Conservation (phyloP, 371 early-diverging fungal genomes). For the Mucor indicus region DNA sequence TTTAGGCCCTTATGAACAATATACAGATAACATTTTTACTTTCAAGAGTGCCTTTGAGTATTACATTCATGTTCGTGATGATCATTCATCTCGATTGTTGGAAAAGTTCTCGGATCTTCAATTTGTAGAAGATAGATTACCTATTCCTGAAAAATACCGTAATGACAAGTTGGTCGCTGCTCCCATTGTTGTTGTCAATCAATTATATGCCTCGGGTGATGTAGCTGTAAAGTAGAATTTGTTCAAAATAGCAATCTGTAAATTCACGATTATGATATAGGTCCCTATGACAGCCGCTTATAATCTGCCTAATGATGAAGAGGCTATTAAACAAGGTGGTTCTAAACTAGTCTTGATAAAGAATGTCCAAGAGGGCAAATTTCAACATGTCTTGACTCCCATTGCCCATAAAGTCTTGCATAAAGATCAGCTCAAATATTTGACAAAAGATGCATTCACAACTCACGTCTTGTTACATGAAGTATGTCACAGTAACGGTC, state of each 20-base stretch:
- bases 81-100: slow-evolving; percentile 55
- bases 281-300: slow-evolving; percentile 74
- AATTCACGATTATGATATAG: slow-evolving; percentile 3
- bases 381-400: slow-evolving; percentile 63
- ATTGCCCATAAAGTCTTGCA: slow-evolving; percentile 63
- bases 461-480: slow-evolving; percentile 79
- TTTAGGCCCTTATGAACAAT: slow-evolving; percentile 78
- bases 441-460: slow-evolving; percentile 75
- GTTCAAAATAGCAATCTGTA: background rate
- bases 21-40: slow-evolving; percentile 70
- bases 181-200: slow-evolving; percentile 80
- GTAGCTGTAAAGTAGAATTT: slow-evolving; percentile 63
- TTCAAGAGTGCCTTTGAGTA: slow-evolving; percentile 72
- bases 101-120: slow-evolving; percentile 72
- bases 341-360: slow-evolving; percentile 80
- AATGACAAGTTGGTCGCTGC: slow-evolving; percentile 67
- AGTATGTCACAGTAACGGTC: slow-evolving; percentile 78
- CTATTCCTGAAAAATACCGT: slow-evolving; percentile 71
- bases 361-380: slow-evolving; percentile 80
- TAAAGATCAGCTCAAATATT: slow-evolving; percentile 50
- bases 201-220: slow-evolving; percentile 73
- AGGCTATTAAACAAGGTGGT: slow-evolving; percentile 69
- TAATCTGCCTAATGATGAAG: slow-evolving; percentile 83
- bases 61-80: slow-evolving; percentile 75
- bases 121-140: slow-evolving; percentile 69